These are phyloP conservation scores for Cercospora brassicicola DNA, from an alignment of 2,329 filamentous ascomycete species.

Conservation along the genomic window DNA sequence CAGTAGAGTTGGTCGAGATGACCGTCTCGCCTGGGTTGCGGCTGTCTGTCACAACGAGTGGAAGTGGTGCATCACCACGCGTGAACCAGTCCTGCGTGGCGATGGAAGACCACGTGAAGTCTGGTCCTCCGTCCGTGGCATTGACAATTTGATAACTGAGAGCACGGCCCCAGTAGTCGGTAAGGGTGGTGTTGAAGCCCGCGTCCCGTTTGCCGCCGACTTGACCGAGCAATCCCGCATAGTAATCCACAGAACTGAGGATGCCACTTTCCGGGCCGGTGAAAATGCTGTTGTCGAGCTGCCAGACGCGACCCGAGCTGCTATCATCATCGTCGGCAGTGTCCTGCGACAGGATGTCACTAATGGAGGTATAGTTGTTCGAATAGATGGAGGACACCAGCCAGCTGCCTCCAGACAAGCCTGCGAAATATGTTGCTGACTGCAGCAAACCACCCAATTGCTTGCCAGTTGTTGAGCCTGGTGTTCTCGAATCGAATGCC, in stretches of 20 bases:
- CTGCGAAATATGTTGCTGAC: conserved; percentile 75
- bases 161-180: conserved; percentile 80
- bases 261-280: conserved; percentile 56
- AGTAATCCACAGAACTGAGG: conserved; percentile 62
- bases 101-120: conserved; percentile 81
- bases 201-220: conserved; percentile 64
- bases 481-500: conserved; percentile 74
- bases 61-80: conserved; percentile 66
- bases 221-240: conserved; percentile 56
- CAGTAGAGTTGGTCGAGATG: conserved; percentile 69
- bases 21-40: conserved; percentile 62
- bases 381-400: conserved; percentile 76
- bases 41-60: conserved; percentile 70
- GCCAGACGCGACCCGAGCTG: conserved; percentile 53
- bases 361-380: conserved; percentile 74
- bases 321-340: conserved; percentile 20
- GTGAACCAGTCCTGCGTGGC: conserved; percentile 63
- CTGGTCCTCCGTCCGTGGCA: conserved; percentile 68
- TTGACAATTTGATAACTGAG: conserved; percentile 85
- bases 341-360: conserved; percentile 51
- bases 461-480: conserved; percentile 60
- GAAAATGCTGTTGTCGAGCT: conserved; percentile 63
- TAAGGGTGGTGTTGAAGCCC: conserved; percentile 69
- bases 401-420: conserved; percentile 82
- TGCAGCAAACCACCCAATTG: conserved; percentile 81